Percentiles rank a stretch among this genome's conserved stretches.
Conservation (phyloP, 2,329 filamentous ascomycete species). For the Plectosphaerella plurivora region DNA sequence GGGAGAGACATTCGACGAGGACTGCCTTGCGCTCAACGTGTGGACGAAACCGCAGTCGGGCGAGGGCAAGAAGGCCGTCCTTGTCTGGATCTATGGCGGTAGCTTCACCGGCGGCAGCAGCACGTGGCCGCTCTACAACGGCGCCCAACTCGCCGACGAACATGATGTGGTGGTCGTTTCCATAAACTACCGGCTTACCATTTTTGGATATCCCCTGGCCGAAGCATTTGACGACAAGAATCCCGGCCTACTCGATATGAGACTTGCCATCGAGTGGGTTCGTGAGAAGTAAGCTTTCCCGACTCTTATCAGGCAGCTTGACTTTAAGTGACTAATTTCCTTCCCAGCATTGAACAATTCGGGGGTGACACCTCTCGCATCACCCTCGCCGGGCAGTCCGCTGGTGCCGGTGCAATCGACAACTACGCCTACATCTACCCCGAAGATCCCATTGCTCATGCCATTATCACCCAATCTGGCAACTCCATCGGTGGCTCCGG, state of each 20-base stretch:
- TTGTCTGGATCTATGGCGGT: constrained; percentile 40
- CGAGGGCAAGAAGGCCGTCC: constrained; percentile 30
- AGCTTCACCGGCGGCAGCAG: constrained; percentile 19
- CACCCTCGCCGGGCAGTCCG: constrained; percentile 41
- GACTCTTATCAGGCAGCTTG: too few relatives aligned
- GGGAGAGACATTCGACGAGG: constrained; percentile 18
- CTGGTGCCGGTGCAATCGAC: constrained; percentile 24
- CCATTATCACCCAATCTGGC: neutral
- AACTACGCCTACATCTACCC: neutral
- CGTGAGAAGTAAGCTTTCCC: constrained; percentile 27
- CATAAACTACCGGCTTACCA: neutral
- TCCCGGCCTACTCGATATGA: constrained; percentile 48
- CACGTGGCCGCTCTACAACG: neutral
- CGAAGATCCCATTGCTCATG: neutral
- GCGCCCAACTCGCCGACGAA: neutral
- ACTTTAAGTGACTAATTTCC: too few relatives aligned
- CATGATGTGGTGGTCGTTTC: neutral
- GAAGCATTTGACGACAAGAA: constrained; percentile 24
- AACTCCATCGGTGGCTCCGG: neutral
- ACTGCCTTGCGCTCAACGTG: constrained; percentile 32
- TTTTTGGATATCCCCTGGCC: neutral
- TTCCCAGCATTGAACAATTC: constrained; percentile 34
- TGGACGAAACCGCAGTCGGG: constrained; percentile 29
- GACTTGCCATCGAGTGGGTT: constrained; percentile 47
- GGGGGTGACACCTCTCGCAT: constrained; percentile 43